phyloP scores from a whole-genome alignment of 805 yeast genomes.

The Ogataea parapolymorpha region DNA sequence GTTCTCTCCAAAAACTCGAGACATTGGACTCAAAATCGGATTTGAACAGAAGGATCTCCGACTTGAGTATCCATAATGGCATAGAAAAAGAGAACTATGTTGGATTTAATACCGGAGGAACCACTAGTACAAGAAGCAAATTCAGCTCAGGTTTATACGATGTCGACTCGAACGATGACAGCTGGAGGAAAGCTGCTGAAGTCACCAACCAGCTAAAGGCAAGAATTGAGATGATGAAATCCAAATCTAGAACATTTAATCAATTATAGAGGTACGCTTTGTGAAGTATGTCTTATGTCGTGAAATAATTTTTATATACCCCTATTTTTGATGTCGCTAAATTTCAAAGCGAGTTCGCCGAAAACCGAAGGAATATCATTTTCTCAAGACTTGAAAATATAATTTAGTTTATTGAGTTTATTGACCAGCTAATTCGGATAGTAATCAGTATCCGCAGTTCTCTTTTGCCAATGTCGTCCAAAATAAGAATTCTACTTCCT shows the following conservation, averaged over 20 bases:
- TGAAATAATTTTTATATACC: not conserved
- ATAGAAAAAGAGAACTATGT: slow-evolving; percentile 24
- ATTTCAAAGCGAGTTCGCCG: slow-evolving; percentile 6
- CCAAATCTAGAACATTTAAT: slow-evolving; percentile 38
- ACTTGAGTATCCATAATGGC: slow-evolving; percentile 30
- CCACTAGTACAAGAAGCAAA: slow-evolving; percentile 15
- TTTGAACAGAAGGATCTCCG: slow-evolving; percentile 32
- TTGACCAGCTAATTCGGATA: not conserved
- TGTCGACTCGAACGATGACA: slow-evolving; percentile 52
- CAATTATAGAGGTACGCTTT: slow-evolving; percentile 13
- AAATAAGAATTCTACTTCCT: slow-evolving; percentile 80
- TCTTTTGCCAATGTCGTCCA: slow-evolving; percentile 37
- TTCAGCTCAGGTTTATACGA: slow-evolving; percentile 30
- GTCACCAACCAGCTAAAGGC: slow-evolving; percentile 84
- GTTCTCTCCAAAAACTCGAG: slow-evolving; percentile 2
- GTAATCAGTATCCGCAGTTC: too few relatives aligned
- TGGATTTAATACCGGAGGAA: slow-evolving; percentile 15
- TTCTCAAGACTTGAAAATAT: not conserved
- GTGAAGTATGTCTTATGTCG: not conserved
- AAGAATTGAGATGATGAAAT: slow-evolving; percentile 86
- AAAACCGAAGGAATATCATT: not conserved
- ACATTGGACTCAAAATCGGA: slow-evolving; percentile 19
- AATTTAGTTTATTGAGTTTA: not conserved
- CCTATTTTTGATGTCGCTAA: not conserved
- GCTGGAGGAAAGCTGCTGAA: slow-evolving; percentile 88